phyloP scores from a whole-genome alignment of 2,329 filamentous ascomycete genomes.

The Fulvia fulva region DNA sequence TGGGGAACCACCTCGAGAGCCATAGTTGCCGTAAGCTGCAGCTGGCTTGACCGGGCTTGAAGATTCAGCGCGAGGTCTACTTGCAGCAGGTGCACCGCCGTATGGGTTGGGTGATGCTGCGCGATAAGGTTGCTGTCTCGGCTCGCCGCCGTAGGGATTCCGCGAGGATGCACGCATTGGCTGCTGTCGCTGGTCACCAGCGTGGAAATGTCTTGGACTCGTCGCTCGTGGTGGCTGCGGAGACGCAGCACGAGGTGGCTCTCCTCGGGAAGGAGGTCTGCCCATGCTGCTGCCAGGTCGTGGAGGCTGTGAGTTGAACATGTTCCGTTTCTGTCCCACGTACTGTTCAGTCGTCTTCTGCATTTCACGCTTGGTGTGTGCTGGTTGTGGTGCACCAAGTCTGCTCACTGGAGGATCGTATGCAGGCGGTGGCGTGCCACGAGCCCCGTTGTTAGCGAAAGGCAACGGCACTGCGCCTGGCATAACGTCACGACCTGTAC shows the following conservation, averaged over 20 bases:
- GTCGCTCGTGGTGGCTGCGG: conserved; percentile 61
- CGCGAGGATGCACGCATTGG: conserved; percentile 57
- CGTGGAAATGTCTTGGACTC: conserved; percentile 57
- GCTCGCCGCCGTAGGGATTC: conserved; percentile 43
- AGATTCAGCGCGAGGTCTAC: conserved; percentile 37
- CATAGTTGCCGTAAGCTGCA: conserved; percentile 33
- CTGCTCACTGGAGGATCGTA: conserved; percentile 76
- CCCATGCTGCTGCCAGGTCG: conserved; percentile 26
- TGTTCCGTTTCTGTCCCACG: conserved; percentile 72
- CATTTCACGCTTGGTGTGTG: conserved; percentile 92
- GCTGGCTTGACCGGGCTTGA: conserved; percentile 40
- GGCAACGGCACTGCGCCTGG: conserved; percentile 42
- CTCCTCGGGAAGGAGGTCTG: conserved; percentile 23
- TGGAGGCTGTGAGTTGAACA: conserved; percentile 54
- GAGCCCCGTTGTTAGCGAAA: conserved; percentile 41
- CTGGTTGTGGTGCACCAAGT: conserved; percentile 83
- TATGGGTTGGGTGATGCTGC: conserved; percentile 65
- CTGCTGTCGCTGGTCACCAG: conserved; percentile 32
- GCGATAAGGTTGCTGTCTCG: conserved; percentile 32
- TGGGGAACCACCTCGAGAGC: conserved; percentile 37
- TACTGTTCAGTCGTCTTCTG: conserved; percentile 90
- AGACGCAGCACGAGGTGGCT: conserved; percentile 51
- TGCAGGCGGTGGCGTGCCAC: conserved; percentile 79
- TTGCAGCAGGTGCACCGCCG: conserved; percentile 30
- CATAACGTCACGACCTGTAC: conserved; percentile 39